Base-by-base conservation (phyloP, 805 yeast genomes). In the Metschnikowia reukaufii region DNA sequence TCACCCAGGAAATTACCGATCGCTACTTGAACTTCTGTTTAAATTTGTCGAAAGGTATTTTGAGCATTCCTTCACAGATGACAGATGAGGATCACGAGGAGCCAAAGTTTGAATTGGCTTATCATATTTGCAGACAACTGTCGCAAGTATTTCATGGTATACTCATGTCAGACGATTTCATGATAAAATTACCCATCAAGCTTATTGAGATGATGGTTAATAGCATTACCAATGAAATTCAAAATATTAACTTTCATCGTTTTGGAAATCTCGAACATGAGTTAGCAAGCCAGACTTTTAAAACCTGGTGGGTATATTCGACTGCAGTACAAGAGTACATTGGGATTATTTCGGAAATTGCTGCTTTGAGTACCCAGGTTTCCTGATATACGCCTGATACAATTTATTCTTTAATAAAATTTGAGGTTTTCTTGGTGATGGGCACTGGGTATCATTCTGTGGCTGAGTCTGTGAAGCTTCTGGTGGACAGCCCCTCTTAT, bases 351-450 rank as follows among this genome's bases (percentile, higher is more conserved):
- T 25, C 41, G 1, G 41, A 37, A 13, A n/a, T 37, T 1, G 18
- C 16, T 37, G 41, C 33, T 9, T 37, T 37, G 23, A 37, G 33
- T 27, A n/a, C n/a, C n/a, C n/a, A n/a, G n/a, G n/a, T n/a, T n/a
- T n/a, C n/a, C n/a, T n/a, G n/a, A n/a, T n/a, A n/a, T n/a, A n/a
- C n/a, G n/a, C n/a, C n/a, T n/a, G n/a, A n/a, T n/a, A n/a, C n/a
- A n/a, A n/a, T n/a, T n/a, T n/a, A n/a, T n/a, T n/a, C n/a, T n/a
- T n/a, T n/a, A n/a, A n/a, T n/a, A n/a, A n/a, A n/a, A n/a, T n/a
- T n/a, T n/a, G n/a, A n/a, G n/a, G n/a, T n/a, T n/a, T n/a, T n/a
- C n/a, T n/a, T n/a, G n/a, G n/a, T n/a, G n/a, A n/a, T n/a, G n/a
- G n/a, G n/a, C n/a, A n/a, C n/a, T n/a, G n/a, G n/a, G n/a, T n/a